Conservation (phyloP, 106 monocot genomes). For the Acanthochlamys bracteata region DNA sequence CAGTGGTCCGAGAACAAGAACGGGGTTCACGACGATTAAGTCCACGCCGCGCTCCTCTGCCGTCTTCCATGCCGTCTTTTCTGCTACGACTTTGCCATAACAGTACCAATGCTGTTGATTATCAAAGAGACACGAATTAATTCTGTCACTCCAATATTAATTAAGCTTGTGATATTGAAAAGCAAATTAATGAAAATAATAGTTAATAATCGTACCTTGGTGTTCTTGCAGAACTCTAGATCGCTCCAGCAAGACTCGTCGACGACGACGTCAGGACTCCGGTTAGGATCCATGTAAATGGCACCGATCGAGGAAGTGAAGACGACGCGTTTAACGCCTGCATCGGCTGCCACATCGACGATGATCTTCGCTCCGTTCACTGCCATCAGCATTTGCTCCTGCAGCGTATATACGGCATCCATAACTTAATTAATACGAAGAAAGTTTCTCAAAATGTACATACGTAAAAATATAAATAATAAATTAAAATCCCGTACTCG, state of each 20-base stretch:
- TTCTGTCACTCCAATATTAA: no score
- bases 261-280: constrained; percentile 15
- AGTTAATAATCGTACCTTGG: constrained; percentile 11
- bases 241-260: constrained; percentile 54
- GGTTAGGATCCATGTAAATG: constrained; percentile 43
- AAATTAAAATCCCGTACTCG: background rate
- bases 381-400: constrained; percentile 31
- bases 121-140: no score
- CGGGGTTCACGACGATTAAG: constrained; percentile 30
- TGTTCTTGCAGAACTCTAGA: constrained; percentile 41
- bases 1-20: constrained; percentile 30
- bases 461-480: background rate
- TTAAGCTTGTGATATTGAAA: no score
- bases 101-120: constrained; percentile 32
- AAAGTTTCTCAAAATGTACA: no score
- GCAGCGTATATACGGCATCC: background rate
- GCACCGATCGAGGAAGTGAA: constrained; percentile 49
- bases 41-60: constrained; percentile 18
- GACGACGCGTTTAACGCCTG: constrained; percentile 30
- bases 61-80: constrained; percentile 19
- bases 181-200: background rate
- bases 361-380: constrained; percentile 31
- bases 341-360: constrained; percentile 22
- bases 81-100: constrained; percentile 36
- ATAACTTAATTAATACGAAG: background rate